Percentiles rank a stretch among this genome's conserved stretches.
These are phyloP conservation scores for Scenedesmus sp. DNA, from an alignment of 163 green algal species.

Conservation along the genomic window DNA sequence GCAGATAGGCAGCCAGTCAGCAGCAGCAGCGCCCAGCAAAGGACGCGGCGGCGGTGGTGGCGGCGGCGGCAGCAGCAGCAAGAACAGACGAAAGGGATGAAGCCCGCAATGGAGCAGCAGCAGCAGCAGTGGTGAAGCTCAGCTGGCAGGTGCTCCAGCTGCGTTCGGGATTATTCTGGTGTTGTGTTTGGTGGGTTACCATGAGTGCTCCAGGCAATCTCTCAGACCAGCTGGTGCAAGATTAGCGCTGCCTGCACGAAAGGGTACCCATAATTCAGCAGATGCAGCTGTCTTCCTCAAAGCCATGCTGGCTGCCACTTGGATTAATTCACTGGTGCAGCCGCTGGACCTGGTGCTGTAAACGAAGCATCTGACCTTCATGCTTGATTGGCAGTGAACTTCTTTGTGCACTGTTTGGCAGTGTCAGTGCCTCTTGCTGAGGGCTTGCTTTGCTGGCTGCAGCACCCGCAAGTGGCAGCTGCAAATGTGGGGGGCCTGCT, in stretches of 20 bases:
- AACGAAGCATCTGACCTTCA: neutral
- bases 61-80: constrained; percentile 1
- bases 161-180: neutral
- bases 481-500: too few relatives aligned
- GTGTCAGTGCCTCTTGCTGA: too few relatives aligned
- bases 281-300: neutral
- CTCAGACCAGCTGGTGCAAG: neutral
- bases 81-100: constrained; percentile 28
- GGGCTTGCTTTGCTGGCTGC: too few relatives aligned
- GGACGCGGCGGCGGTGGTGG: neutral
- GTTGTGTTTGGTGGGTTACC: neutral
- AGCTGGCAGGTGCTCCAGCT: neutral
- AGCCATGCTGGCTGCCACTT: neutral
- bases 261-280: neutral
- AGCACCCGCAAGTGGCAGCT: too few relatives aligned
- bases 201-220: too few relatives aligned
- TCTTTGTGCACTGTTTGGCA: too few relatives aligned
- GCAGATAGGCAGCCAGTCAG: constrained; percentile 38
- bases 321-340: neutral
- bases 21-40: constrained; percentile 39
- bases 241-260: neutral
- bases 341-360: neutral
- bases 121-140: neutral
- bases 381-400: neutral
- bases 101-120: neutral